These are phyloP conservation scores for Balakata baccata DNA, from an alignment of 345 rosid species.

Conservation along the genomic window DNA sequence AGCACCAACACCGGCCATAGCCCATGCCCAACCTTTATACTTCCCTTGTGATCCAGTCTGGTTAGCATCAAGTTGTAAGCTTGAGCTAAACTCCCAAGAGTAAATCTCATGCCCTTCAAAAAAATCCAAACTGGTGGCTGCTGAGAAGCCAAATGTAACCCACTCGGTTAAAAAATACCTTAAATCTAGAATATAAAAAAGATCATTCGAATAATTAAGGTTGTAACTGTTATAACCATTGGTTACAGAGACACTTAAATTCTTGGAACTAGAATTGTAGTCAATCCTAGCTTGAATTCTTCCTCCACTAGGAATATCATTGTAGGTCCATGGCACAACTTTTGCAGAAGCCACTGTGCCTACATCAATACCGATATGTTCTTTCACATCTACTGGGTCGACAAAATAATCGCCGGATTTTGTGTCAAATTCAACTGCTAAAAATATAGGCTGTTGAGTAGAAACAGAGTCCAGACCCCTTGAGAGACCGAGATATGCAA, in stretches of 20 bases:
- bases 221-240: not conserved
- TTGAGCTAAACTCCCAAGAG: slow-evolving; percentile 21
- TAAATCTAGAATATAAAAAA: not conserved
- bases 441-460: not conserved
- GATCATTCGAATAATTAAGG: not conserved
- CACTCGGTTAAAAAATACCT: slow-evolving; percentile 9
- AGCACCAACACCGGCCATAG: not conserved
- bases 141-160: slow-evolving; percentile 21
- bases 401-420: slow-evolving; percentile 9
- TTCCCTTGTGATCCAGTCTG: not conserved
- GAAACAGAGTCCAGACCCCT: not conserved
- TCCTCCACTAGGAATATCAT: not conserved
- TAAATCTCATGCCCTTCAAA: not conserved
- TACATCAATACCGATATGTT: slow-evolving; percentile 21
- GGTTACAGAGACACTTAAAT: slow-evolving; percentile 17
- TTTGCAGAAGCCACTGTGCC: slow-evolving; percentile 16
- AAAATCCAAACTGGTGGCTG: not conserved
- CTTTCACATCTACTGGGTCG: slow-evolving; percentile 27
- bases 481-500: not conserved
- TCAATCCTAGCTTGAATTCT: slow-evolving; percentile 22
- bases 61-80: not conserved
- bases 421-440: slow-evolving; percentile 29
- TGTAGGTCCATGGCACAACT: not conserved
- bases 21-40: not conserved
- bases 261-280: slow-evolving; percentile 18